These are phyloP conservation scores for Marasmius tenuissimus DNA, from an alignment of 1,284 basidiomycete genomes.

Conservation along the genomic window DNA sequence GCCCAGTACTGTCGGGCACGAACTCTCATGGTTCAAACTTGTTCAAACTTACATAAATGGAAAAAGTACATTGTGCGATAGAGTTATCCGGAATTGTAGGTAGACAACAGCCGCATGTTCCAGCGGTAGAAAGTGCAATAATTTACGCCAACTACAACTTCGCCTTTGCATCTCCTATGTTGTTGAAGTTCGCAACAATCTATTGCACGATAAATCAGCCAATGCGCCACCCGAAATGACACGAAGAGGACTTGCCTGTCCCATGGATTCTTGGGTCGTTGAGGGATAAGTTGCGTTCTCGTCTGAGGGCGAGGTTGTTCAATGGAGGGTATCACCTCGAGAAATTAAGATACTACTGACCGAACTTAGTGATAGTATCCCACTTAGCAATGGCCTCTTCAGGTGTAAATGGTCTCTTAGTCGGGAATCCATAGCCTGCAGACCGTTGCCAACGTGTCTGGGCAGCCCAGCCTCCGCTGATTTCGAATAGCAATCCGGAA, in stretches of 20 bases:
- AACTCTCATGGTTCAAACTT: no score
- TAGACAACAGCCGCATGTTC: neutral
- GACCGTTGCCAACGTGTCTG: conserved; percentile 93
- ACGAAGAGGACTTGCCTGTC: conserved; percentile 45
- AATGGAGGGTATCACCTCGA: neutral
- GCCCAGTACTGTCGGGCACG: neutral
- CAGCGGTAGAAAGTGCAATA: neutral
- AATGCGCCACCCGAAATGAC: neutral
- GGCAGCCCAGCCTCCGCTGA: conserved; percentile 91
- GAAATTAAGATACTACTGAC: conserved; percentile 39
- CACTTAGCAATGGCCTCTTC: conserved; percentile 82
- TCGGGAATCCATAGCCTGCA: conserved; percentile 86
- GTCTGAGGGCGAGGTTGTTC: conserved; percentile 35
- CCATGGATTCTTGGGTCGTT: conserved; percentile 70
- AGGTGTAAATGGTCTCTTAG: conserved; percentile 70
- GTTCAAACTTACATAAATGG: no score
- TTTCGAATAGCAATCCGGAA: conserved; percentile 84
- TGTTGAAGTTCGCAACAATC: conserved; percentile 82
- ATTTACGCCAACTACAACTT: conserved; percentile 38
- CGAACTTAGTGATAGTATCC: conserved; percentile 80
- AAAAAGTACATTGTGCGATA: no score
- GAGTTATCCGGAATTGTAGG: no score
- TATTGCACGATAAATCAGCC: conserved; percentile 22
- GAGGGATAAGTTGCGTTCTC: conserved; percentile 81
- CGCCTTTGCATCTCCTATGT: conserved; percentile 51